These are phyloP conservation scores for Trametes cinnabarina DNA, from an alignment of 768 basidiomycete genomes.

Conservation along the genomic window DNA sequence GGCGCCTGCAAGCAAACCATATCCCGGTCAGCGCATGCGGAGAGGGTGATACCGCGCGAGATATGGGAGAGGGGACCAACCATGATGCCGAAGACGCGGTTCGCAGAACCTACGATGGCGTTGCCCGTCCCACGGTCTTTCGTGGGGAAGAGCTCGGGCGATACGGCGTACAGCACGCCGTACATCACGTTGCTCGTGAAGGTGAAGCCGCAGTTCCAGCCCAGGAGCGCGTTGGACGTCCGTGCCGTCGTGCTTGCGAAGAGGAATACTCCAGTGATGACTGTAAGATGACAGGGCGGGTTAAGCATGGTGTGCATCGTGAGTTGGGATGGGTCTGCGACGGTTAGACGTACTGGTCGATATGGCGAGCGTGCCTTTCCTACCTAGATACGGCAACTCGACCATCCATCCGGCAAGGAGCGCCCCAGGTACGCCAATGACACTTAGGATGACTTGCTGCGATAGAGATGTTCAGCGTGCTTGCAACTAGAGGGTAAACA, in stretches of 20 bases:
- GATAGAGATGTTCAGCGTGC: not conserved
- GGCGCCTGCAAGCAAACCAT: conserved; percentile 36
- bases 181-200: conserved; percentile 58
- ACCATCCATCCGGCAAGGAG: conserved; percentile 51
- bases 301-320: not conserved
- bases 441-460: conserved; percentile 52
- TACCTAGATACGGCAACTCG: conserved; percentile 46
- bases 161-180: conserved; percentile 37
- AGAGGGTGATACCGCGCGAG: not conserved
- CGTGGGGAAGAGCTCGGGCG: conserved; percentile 53
- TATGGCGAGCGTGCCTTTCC: conserved; percentile 49
- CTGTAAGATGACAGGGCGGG: conserved; percentile 31
- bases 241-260: conserved; percentile 54
- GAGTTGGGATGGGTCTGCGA: not conserved
- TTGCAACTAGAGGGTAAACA: not conserved
- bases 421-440: conserved; percentile 56
- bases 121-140: conserved; percentile 54
- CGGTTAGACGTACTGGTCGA: conserved; percentile 40
- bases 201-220: conserved; percentile 55
- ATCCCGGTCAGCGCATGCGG: not conserved
- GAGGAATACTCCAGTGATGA: conserved; percentile 54
- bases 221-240: conserved; percentile 48
- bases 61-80: conserved; percentile 27
- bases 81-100: conserved; percentile 57
- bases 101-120: conserved; percentile 46